These are phyloP conservation scores for Plectosphaerella sp. DNA, from an alignment of 2,329 filamentous ascomycete species.

Conservation along the genomic window DNA sequence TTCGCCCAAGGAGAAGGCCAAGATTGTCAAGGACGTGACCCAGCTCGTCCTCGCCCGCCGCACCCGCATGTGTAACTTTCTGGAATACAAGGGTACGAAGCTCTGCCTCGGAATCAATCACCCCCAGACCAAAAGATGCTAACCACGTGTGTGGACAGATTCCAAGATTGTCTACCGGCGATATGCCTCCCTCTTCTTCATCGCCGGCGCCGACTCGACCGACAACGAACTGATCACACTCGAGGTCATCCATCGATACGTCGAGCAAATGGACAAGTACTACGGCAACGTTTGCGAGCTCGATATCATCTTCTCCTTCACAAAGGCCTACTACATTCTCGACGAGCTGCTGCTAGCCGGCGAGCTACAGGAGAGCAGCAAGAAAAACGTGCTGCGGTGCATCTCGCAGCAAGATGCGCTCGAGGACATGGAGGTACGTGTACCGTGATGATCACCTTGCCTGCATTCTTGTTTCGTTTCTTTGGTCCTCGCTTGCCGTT, in stretches of 20 bases:
- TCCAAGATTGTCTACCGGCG: slow-evolving; percentile 98
- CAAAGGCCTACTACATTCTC: slow-evolving; percentile 98
- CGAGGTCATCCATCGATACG: slow-evolving; percentile 97
- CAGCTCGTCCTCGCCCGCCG: slow-evolving; percentile 93
- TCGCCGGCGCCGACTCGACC: slow-evolving; percentile 91
- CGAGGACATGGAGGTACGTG: slow-evolving; percentile 97
- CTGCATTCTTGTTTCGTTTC: not conserved
- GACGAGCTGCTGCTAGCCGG: slow-evolving; percentile 93
- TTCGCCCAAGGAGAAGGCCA: slow-evolving; percentile 96
- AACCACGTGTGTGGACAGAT: slow-evolving; percentile 49
- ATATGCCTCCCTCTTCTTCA: slow-evolving; percentile 99
- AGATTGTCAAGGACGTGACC: slow-evolving; percentile 99
- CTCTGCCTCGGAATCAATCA: not conserved
- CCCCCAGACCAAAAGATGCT: not conserved
- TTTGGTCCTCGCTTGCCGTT: not conserved
- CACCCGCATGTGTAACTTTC: slow-evolving; percentile 99
- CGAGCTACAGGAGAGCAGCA: slow-evolving; percentile 97
- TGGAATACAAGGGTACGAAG: slow-evolving; percentile 91
- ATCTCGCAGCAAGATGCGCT: slow-evolving; percentile 97
- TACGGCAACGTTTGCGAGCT: slow-evolving; percentile 99
- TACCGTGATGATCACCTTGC: not conserved
- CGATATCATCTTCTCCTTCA: slow-evolving; percentile 99
- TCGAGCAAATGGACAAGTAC: slow-evolving; percentile 99
- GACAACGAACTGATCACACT: slow-evolving; percentile 98
- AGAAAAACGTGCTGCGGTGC: slow-evolving; percentile 95